These are phyloP conservation scores for Sclerotinia borealis DNA, from an alignment of 2,329 filamentous ascomycete genomes.

Conservation along the genomic window DNA sequence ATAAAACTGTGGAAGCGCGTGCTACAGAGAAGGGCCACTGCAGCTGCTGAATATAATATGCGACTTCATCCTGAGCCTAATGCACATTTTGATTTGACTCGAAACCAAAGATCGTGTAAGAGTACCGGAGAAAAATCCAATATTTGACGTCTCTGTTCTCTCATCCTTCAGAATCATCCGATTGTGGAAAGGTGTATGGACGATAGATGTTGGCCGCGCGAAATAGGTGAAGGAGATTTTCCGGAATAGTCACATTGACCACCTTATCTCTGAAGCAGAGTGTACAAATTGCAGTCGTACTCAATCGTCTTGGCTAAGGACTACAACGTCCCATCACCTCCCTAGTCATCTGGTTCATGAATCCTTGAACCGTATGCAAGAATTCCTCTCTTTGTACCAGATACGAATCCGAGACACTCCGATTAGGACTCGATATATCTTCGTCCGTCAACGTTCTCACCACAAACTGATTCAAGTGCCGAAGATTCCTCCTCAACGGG, in stretches of 20 bases:
- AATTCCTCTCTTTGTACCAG: conserved; percentile 7
- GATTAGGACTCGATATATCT: not conserved
- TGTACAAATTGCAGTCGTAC: not conserved
- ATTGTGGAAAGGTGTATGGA: not conserved
- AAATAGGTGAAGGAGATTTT: not conserved
- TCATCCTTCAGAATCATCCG: not conserved
- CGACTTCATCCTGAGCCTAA: not conserved
- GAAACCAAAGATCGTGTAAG: not conserved
- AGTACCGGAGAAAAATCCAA: not conserved
- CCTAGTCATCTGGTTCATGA: conserved; percentile 9
- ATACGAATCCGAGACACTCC: not conserved
- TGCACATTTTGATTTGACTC: not conserved
- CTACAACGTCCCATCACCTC: not conserved
- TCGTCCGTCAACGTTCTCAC: not conserved
- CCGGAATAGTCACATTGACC: not conserved
- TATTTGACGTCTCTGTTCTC: not conserved
- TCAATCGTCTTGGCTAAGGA: conserved; percentile 1
- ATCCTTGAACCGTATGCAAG: conserved; percentile 2
- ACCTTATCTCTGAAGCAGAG: not conserved
- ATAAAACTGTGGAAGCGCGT: not conserved
- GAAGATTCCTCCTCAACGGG: conserved; percentile 6
- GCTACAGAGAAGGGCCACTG: no score
- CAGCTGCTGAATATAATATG: not conserved
- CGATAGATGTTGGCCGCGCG: not conserved
- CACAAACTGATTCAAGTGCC: conserved; percentile 2